phyloP scores from a whole-genome alignment of 2,329 filamentous ascomycete genomes.

The Penicillium sp. region DNA sequence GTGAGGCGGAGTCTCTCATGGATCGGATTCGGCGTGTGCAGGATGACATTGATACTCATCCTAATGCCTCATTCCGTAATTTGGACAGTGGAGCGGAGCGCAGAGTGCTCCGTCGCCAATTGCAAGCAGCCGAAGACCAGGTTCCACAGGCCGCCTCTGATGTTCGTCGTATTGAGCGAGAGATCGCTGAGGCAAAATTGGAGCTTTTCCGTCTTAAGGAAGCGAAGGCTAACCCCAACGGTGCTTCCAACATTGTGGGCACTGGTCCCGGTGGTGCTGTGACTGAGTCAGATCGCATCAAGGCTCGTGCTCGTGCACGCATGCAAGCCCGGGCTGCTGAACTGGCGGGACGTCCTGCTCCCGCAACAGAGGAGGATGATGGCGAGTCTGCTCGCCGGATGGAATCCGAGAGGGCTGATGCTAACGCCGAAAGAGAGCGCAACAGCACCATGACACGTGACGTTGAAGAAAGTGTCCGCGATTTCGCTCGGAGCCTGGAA shows the following conservation, averaged over 20 bases:
- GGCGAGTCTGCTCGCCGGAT: slow-evolving; percentile 77
- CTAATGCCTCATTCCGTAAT: slow-evolving; percentile 68
- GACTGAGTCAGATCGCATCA: slow-evolving; percentile 91
- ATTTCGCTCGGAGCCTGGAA: slow-evolving; percentile 82
- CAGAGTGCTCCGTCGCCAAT: slow-evolving; percentile 79
- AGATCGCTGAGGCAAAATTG: slow-evolving; percentile 85
- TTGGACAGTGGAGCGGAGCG: slow-evolving; percentile 87
- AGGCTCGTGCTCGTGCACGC: slow-evolving; percentile 93
- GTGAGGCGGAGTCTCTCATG: slow-evolving; percentile 92
- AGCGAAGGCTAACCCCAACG: slow-evolving; percentile 84
- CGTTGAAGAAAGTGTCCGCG: slow-evolving; percentile 91
- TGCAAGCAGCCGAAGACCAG: slow-evolving; percentile 85
- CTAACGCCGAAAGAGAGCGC: slow-evolving; percentile 82
- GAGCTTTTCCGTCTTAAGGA: slow-evolving; percentile 93
- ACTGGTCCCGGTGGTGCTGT: slow-evolving; percentile 88
- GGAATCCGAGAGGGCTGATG: slow-evolving; percentile 81
- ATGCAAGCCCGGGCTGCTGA: slow-evolving; percentile 98
- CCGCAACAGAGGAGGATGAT: slow-evolving; percentile 68
- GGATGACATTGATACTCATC: slow-evolving; percentile 90
- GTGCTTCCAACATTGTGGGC: slow-evolving; percentile 78
- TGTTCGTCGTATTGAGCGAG: slow-evolving; percentile 85
- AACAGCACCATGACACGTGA: slow-evolving; percentile 97
- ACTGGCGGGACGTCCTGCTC: slow-evolving; percentile 77
- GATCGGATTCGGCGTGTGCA: slow-evolving; percentile 87
- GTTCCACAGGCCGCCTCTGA: slow-evolving; percentile 90